Conservation (phyloP, 2,329 filamentous ascomycete species). For the Verruconis gallopava region DNA sequence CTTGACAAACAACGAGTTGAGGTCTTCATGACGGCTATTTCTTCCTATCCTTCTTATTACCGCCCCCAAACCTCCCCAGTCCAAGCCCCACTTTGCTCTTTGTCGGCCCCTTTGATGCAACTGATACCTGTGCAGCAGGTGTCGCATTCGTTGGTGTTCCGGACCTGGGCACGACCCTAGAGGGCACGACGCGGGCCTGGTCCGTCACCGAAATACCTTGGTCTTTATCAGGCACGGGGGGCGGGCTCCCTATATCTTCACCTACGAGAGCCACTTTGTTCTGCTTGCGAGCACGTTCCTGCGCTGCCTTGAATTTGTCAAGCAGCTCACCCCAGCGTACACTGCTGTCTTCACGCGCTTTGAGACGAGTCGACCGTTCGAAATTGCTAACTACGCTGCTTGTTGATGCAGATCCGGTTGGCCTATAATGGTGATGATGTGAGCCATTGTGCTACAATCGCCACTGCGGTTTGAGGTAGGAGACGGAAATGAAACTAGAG, state of each 20-base stretch:
- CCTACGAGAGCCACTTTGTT: not conserved
- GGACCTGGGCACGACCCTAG: not conserved
- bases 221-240: constrained; percentile 9
- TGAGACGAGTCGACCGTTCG: constrained; percentile 53
- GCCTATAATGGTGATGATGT: constrained; percentile 11
- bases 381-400: constrained; percentile 25
- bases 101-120: constrained; percentile 17
- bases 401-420: constrained; percentile 32
- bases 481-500: too few species aligned
- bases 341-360: constrained; percentile 66
- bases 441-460: too few species aligned
- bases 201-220: not conserved
- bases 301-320: constrained; percentile 85
- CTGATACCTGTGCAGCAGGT: not conserved
- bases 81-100: constrained; percentile 28
- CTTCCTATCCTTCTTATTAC: constrained; percentile 21
- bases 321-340: constrained; percentile 89
- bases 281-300: constrained; percentile 65
- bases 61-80: constrained; percentile 31
- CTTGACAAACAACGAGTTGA: too few species aligned
- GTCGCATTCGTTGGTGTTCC: constrained; percentile 13
- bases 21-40: too few species aligned
- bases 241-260: not conserved
- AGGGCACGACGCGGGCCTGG: not conserved
- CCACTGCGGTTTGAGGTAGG: too few species aligned